Conservation (phyloP, 1,139 yeast genomes). For the Nakaseomyces delphensis region DNA sequence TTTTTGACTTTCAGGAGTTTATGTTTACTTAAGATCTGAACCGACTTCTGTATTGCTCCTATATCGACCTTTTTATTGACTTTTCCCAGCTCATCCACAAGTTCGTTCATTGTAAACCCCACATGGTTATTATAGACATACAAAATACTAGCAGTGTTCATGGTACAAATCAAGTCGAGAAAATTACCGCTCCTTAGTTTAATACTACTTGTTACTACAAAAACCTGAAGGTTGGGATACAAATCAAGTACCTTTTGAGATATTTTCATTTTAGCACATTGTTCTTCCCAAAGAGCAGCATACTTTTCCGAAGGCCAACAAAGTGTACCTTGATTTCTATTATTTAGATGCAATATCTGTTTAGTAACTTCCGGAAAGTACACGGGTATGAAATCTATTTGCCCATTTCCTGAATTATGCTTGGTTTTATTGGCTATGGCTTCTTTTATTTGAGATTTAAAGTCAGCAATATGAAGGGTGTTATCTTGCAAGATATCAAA, state of each 20-base stretch:
- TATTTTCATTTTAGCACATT: neutral
- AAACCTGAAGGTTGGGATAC: slow-evolving; percentile 11
- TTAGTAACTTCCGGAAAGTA: slow-evolving; percentile 2
- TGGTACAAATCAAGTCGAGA: slow-evolving; percentile 12
- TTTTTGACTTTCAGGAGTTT: slow-evolving; percentile 5
- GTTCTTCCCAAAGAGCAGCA: slow-evolving; percentile 5
- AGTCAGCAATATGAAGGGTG: neutral
- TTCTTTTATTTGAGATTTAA: slow-evolving; percentile 3
- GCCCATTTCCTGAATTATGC: neutral
- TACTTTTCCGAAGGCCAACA: neutral
- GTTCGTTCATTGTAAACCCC: slow-evolving; percentile 7
- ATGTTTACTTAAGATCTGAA: neutral
- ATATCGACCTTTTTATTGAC: slow-evolving; percentile 9
- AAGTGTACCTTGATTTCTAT: neutral
- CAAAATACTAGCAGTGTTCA: slow-evolving; percentile 16
- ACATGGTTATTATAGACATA: slow-evolving; percentile 14
- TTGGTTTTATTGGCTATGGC: slow-evolving; percentile 8
- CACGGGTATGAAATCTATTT: neutral
- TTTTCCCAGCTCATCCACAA: neutral
- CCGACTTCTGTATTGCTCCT: neutral
- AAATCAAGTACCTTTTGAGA: neutral
- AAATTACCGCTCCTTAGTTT: slow-evolving; percentile 6
- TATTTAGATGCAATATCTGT: neutral
- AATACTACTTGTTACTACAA: slow-evolving; percentile 17
- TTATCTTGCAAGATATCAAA: neutral